Base-by-base conservation (phyloP, 179 eudicot species). In the Beta corolliflora region DNA sequence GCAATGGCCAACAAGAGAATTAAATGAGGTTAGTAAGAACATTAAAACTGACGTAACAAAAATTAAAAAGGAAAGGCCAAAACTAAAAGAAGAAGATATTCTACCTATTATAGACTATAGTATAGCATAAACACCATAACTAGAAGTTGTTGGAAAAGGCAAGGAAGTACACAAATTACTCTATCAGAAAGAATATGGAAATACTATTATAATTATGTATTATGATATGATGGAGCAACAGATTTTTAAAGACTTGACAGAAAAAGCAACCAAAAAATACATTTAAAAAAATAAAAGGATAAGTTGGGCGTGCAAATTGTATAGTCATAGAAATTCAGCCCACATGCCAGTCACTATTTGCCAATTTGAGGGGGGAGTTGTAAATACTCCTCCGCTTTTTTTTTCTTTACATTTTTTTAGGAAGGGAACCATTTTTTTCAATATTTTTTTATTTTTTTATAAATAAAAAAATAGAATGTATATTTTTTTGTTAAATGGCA, bases 281-380 rank as follows among this genome's bases (percentile, higher is more conserved):
- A 9, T 18, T 4, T 8, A 60, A 70, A 71, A 68, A 53, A 36
- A n/a, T 50, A 3, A 18, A 61, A 15, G 69, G 67, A 56, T 58
- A 64, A 72, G 78, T n/a, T n/a, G n/a, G n/a, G n/a, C 82, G 56
- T 76, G 75, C 80, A 76, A 81, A 25, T 81, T 81, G 75, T 68
- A 74, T 65, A 74, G 9, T 64, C 73, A 16, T 73, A 31, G 15
- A 55, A 72, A 48, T 48, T 74, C 53, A 58, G 53, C 25, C 61
- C 82, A 69, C 85, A 79, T 80, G 86, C 71, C 46, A 41, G 25
- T 66, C 86, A 83, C 83, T 79, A 67, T 75, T 25, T 68, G 50
- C 25, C 73, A 74, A 25, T 25, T 25, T 25, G 29, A 25, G 67
- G 50, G 67, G 21, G 23, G 7, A 61, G 36, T 19, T 73, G 44